phyloP scores from a whole-genome alignment of 2,329 filamentous ascomycete species.

The Aspergillus sp. region DNA sequence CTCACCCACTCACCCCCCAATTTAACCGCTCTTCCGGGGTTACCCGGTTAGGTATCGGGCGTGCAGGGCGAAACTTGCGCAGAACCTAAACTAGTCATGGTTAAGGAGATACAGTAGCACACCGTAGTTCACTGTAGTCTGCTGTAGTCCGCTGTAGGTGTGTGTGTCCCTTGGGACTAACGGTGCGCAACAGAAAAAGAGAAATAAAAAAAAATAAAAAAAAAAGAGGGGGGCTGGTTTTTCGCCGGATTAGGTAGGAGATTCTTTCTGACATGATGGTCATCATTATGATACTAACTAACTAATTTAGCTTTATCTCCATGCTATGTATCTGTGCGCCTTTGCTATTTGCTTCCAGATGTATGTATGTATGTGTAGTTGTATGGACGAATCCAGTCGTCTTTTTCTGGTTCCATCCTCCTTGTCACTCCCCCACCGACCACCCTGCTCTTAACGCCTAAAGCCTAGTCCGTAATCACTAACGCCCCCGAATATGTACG shows the following conservation, averaged over 20 bases:
- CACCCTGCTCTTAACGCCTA: not conserved
- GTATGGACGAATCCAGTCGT: not conserved
- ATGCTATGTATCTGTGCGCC: not conserved
- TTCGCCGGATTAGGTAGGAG: no score
- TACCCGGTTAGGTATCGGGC: not conserved
- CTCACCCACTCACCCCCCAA: no score
- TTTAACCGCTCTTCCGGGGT: not conserved
- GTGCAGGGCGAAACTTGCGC: not conserved
- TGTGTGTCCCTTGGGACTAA: no score
- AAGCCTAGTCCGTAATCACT: not conserved
- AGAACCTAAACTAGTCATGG: no score
- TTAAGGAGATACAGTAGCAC: no score
- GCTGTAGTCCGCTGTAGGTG: no score
- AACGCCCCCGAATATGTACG: not conserved
- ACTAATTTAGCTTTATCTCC: not conserved
- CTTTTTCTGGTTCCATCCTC: no score
- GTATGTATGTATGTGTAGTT: not conserved
- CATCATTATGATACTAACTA: not conserved
- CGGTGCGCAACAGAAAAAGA: no score
- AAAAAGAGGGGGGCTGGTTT: no score
- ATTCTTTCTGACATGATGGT: not conserved
- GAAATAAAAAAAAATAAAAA: no score
- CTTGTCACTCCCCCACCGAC: not conserved
- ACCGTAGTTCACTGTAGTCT: no score
- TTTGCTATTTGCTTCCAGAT: not conserved